Evolutionary conservation across 345 rosid species (phyloP).

Genomic region (Theobroma cacao): DNA sequence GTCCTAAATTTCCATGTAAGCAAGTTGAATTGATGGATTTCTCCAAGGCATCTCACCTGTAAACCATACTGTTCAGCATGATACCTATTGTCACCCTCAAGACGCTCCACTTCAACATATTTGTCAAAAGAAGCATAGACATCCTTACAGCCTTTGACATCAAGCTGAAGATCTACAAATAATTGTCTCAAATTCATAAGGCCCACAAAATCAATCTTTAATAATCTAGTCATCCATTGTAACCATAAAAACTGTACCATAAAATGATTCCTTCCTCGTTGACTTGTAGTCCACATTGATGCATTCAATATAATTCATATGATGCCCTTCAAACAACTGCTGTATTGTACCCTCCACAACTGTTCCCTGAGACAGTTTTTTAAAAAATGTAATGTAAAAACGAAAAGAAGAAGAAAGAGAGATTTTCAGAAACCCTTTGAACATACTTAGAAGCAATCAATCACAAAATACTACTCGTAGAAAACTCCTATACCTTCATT

Average conservation of each 20-base stretch:
- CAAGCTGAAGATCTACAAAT: conserved; percentile 71
- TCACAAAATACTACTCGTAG: not conserved
- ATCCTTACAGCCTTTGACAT: conserved; percentile 80
- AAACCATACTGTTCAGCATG: conserved; percentile 71
- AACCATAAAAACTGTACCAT: conserved; percentile 37
- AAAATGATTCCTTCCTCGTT: conserved; percentile 64
- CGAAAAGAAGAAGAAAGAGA: not conserved
- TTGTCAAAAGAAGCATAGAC: conserved; percentile 81
- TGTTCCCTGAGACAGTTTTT: conserved; percentile 40
- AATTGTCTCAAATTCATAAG: not conserved
- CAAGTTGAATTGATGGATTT: not conserved
- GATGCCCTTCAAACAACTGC: conserved; percentile 55
- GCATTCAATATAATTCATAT: conserved; percentile 70
- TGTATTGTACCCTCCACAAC: conserved; percentile 62
- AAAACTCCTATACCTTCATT: conserved; percentile 42
- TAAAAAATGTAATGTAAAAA: not conserved
- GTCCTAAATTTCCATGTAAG: not conserved
- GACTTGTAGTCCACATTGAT: conserved; percentile 63
- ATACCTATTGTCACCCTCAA: conserved; percentile 76
- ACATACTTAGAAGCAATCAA: not conserved
- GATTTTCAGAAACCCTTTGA: not conserved
- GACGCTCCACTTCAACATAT: conserved; percentile 77
- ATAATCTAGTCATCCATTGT: not conserved
- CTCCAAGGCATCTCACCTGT: conserved; percentile 44
- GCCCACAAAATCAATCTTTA: not conserved